Evolutionary conservation across 2,329 filamentous ascomycete genomes (phyloP), one percentile per base, ranked within the genome.

Genomic region (Biscogniauxia marginata): DNA sequence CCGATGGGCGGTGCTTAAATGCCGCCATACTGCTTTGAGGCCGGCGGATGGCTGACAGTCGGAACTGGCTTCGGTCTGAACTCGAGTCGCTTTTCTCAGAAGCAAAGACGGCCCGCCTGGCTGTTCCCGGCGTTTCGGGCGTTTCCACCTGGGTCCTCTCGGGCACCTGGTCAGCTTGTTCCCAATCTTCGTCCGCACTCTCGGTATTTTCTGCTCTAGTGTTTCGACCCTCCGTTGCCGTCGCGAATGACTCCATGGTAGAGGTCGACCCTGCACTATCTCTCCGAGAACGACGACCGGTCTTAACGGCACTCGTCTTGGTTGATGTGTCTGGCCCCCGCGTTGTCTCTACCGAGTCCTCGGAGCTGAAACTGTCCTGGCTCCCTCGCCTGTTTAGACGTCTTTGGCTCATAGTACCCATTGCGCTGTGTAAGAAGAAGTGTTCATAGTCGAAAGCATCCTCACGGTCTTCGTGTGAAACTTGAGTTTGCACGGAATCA

Each of bases 381-480:
- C 84, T 84, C 5, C 67, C 72, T 54, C 77, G 73, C 43, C 75
- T 71, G 4, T 68, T 70, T 56, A 81, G 72, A n/a, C 77, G 74
- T 57, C 77, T 76, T 56, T 80, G 77, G 63, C 82, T 86, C 67
- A 91, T 87, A 2, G 83, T 91, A 5, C 91, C 92, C 82, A 97
- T 87, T 9, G 92, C 91, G 63, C 91, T 96, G 71, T 97, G 92
- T 13, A 97, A 80, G 72, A 96, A 96, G 75, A 97, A 97, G 70
- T 96, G 88, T 71, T 96, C 90, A 61, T 98, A 98, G 71, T 98
- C 93, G 67, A 98, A 98, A 1, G 93, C 93, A 72, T 98, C 93
- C 63, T 93, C 87, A 19, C 93, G 89, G 71, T 97, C 92, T 74
- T 98, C 93, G 67, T 98, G 93, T 0, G 91, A 91, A 5, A 89